Percentiles rank a stretch among this genome's conserved stretches.
Conservation (phyloP, 805 yeast species). For the Ogataea philodendri region DNA sequence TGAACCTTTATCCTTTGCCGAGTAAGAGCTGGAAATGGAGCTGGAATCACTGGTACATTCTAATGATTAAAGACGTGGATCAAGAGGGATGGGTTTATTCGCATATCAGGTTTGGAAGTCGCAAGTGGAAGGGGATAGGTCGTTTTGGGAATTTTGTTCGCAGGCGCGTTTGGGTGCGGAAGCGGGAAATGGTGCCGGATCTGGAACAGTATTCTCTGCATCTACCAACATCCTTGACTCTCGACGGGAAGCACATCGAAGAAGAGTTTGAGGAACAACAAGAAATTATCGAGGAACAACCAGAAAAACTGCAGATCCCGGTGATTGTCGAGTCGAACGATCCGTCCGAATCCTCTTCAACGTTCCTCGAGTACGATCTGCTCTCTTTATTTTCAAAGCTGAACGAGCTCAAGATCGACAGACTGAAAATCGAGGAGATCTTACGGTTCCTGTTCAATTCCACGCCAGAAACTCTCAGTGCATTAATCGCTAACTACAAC, state of each 20-base stretch:
- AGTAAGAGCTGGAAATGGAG: conserved; percentile 52
- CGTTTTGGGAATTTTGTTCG: conserved; percentile 50
- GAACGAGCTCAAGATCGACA: conserved; percentile 19
- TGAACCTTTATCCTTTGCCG: conserved; percentile 44
- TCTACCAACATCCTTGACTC: conserved; percentile 8
- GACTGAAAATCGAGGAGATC: conserved; percentile 17
- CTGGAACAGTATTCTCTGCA: not conserved
- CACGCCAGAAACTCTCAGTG: conserved; percentile 9
- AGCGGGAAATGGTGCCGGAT: conserved; percentile 29
- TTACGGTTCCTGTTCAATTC: conserved; percentile 15
- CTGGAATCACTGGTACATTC: conserved; percentile 54
- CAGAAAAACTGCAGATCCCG: too few species aligned
- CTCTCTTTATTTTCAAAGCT: conserved; percentile 5
- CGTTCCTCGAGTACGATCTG: conserved; percentile 2
- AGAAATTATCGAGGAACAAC: too few species aligned
- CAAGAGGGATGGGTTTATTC: conserved; percentile 59
- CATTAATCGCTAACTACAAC: conserved; percentile 6
- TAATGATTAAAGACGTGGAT: conserved; percentile 55
- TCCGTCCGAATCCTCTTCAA: too few species aligned
- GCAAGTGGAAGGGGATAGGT: conserved; percentile 51
- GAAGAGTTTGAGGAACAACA: not conserved
- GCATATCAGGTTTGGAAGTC: conserved; percentile 38
- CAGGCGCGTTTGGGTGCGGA: conserved; percentile 50
- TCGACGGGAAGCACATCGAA: conserved; percentile 4
- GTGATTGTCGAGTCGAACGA: too few species aligned